phyloP scores from a whole-genome alignment of 1,284 basidiomycete species.

The Pyrrhoderma lamaoense region DNA sequence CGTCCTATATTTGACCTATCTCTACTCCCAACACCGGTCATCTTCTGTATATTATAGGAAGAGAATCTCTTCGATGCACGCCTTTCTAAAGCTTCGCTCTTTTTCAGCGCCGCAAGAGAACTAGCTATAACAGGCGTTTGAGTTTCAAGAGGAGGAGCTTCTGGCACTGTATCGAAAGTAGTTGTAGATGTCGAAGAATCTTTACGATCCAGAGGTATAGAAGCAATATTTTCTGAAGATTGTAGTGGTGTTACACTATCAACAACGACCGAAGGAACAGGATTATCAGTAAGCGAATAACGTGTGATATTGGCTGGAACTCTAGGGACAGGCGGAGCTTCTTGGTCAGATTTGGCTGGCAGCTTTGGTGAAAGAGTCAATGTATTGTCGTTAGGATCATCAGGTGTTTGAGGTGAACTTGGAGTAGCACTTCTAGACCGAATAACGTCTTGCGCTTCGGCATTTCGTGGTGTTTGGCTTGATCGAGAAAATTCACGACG shows the following conservation, averaged over 20 bases:
- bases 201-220: constrained; percentile 9
- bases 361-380: constrained; percentile 23
- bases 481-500: constrained; percentile 8
- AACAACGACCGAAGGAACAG: constrained; percentile 44
- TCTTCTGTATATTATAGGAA: constrained; percentile 92
- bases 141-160: constrained; percentile 35
- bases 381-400: constrained; percentile 24
- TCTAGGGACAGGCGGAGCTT: constrained; percentile 29
- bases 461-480: constrained; percentile 4
- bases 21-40: constrained; percentile 56
- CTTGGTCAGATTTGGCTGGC: constrained; percentile 9
- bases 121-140: constrained; percentile 64
- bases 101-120: constrained; percentile 84
- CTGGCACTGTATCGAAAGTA: constrained; percentile 24
- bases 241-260: constrained; percentile 40
- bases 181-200: constrained; percentile 19
- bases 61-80: constrained; percentile 96
- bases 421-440: constrained; percentile 22
- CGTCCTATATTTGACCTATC: constrained; percentile 30
- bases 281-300: constrained; percentile 68
- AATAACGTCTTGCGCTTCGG: constrained; percentile 2
- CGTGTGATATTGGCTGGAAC: constrained; percentile 61
- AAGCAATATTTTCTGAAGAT: constrained; percentile 13
- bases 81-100: constrained; percentile 81
- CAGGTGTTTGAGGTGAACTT: constrained; percentile 20